These are phyloP conservation scores for Geotrichum bryndzae DNA, from an alignment of 1,139 yeast species.

Conservation along the genomic window DNA sequence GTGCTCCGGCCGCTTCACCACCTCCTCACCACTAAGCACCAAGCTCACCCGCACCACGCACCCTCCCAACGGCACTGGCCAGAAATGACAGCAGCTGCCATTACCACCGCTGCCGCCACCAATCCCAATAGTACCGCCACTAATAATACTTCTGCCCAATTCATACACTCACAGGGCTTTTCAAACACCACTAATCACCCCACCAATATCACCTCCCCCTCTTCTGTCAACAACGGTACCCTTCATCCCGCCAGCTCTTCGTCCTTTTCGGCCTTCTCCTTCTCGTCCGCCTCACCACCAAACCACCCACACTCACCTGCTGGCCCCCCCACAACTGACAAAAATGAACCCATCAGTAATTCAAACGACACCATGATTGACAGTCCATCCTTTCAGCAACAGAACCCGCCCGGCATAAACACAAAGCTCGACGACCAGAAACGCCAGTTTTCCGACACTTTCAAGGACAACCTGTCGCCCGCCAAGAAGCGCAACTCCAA, in stretches of 20 bases:
- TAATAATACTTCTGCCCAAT: neutral
- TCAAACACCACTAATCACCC: neutral
- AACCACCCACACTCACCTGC: neutral
- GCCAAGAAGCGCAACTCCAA: constrained; percentile 8
- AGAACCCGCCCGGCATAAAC: neutral
- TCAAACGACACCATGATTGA: neutral
- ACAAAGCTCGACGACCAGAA: neutral
- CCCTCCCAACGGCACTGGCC: neutral
- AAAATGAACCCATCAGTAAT: neutral
- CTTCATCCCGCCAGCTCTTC: neutral
- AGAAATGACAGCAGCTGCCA: neutral
- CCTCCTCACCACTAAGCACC: neutral
- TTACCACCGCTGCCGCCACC: neutral
- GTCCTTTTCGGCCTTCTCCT: neutral
- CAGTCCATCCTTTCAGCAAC: neutral
- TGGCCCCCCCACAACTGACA: neutral
- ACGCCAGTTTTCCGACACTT: neutral
- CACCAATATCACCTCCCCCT: neutral
- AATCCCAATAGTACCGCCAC: neutral
- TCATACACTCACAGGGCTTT: neutral
- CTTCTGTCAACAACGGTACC: neutral
- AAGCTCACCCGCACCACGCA: neutral
- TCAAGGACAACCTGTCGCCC: neutral
- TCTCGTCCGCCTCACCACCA: neutral
- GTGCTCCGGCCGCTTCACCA: neutral